Evolutionary conservation across 257 asterid genomes (phyloP).

Genomic region (Linaria vulgaris): DNA sequence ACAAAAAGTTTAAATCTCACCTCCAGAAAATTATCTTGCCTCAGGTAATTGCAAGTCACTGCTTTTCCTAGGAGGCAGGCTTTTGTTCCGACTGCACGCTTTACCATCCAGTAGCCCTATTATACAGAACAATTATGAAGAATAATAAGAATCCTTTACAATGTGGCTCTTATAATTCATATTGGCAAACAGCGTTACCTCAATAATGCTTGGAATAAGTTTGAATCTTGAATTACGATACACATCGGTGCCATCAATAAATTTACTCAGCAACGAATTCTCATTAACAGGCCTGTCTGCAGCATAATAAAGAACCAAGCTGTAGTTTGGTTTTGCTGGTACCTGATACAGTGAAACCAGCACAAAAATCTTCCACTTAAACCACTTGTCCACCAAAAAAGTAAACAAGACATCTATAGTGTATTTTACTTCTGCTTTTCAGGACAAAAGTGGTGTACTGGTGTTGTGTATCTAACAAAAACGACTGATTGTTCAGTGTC

Average conservation of each 20-base stretch:
- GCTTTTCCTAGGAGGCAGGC: constrained; percentile 98
- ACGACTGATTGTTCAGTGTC: no score
- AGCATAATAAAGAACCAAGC: constrained; percentile 91
- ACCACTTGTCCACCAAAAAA: no score
- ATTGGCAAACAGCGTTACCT: constrained; percentile 47
- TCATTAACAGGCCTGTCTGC: constrained; percentile 81
- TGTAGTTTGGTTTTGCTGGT: constrained; percentile 95
- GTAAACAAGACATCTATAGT: no score
- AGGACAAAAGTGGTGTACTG: no score
- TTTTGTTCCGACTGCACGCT: constrained; percentile 98
- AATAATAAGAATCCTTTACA: neutral
- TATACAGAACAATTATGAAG: constrained; percentile 13
- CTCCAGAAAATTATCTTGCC: constrained; percentile 98
- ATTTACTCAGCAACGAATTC: constrained; percentile 80
- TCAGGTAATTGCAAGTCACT: constrained; percentile 82
- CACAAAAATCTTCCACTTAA: constrained; percentile 12
- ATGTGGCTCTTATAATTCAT: neutral
- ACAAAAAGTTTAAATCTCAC: constrained; percentile 39
- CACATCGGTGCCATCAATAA: constrained; percentile 75
- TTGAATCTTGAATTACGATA: constrained; percentile 95
- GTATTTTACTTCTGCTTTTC: no score
- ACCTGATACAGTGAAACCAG: constrained; percentile 57
- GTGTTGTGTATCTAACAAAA: no score
- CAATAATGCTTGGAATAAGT: constrained; percentile 93
- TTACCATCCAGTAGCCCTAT: constrained; percentile 99